These are phyloP conservation scores for Trichophyton verrucosum DNA, from an alignment of 2,329 filamentous ascomycete species.

Conservation along the genomic window DNA sequence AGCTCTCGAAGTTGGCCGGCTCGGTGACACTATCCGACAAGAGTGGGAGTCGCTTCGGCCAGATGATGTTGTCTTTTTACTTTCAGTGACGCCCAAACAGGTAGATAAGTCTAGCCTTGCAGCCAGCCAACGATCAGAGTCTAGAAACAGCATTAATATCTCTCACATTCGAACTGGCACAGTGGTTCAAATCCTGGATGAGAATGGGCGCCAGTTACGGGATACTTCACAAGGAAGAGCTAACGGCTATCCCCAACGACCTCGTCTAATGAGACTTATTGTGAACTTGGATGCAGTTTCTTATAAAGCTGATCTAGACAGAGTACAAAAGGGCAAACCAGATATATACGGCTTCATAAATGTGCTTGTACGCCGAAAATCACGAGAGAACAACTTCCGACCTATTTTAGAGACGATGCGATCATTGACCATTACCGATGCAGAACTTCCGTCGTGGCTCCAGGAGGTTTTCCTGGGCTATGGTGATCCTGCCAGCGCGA, in stretches of 20 bases:
- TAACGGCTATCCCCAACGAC: conserved; percentile 49
- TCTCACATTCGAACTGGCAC: conserved; percentile 67
- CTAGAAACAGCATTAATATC: conserved; percentile 38
- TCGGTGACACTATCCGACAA: conserved; percentile 61
- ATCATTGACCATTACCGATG: conserved; percentile 69
- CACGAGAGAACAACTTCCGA: conserved; percentile 94
- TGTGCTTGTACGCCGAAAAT: conserved; percentile 66
- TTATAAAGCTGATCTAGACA: conserved; percentile 65
- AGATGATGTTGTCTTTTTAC: conserved; percentile 80
- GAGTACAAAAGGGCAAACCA: conserved; percentile 50
- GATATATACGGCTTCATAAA: conserved; percentile 80
- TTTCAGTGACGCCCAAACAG: conserved; percentile 55
- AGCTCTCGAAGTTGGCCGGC: conserved; percentile 63
- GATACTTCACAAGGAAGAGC: conserved; percentile 42
- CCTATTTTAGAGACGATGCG: conserved; percentile 85
- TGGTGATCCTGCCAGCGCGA: conserved; percentile 78
- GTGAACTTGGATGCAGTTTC: conserved; percentile 67
- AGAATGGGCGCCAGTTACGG: conserved; percentile 62
- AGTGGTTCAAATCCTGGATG: conserved; percentile 73
- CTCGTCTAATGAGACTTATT: conserved; percentile 56
- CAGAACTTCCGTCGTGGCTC: conserved; percentile 78
- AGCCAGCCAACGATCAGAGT: conserved; percentile 30
- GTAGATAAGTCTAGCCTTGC: conserved; percentile 15
- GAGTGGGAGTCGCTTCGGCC: conserved; percentile 85
- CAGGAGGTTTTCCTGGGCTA: conserved; percentile 97